phyloP scores from a whole-genome alignment of 768 basidiomycete genomes.

The Clathrus columnatus region DNA sequence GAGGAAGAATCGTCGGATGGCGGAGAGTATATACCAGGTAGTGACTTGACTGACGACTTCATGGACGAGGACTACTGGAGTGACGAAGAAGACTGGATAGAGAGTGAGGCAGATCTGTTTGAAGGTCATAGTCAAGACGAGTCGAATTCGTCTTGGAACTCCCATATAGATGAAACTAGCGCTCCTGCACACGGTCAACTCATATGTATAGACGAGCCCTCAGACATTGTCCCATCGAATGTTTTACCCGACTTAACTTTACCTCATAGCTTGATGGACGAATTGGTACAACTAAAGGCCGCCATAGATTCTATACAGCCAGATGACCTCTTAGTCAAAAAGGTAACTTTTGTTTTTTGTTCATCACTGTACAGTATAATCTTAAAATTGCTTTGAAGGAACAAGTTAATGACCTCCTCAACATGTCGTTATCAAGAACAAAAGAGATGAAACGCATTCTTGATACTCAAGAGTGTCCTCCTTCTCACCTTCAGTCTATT shows the following conservation, averaged over 20 bases:
- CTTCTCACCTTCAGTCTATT: not conserved
- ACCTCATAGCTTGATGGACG: not conserved
- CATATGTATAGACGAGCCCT: not conserved
- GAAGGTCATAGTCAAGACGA: conserved; percentile 15
- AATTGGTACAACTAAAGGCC: not conserved
- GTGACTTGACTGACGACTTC: conserved; percentile 27
- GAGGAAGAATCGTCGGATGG: conserved; percentile 62
- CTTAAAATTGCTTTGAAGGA: not conserved
- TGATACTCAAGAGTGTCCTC: not conserved
- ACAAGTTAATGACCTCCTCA: not conserved
- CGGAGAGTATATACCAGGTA: conserved; percentile 54
- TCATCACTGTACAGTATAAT: not conserved
- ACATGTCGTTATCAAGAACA: not conserved
- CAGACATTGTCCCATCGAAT: not conserved
- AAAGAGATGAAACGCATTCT: not conserved
- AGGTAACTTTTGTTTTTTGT: not conserved
- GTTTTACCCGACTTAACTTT: not conserved
- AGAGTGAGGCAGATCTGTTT: conserved; percentile 31
- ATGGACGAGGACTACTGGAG: conserved; percentile 36
- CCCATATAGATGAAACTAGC: not conserved
- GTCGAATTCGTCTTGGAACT: conserved; percentile 3
- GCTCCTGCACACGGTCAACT: conserved; percentile 2
- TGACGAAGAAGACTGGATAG: conserved; percentile 29
- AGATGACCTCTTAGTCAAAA: not conserved
- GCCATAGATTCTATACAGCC: not conserved